Evolutionary conservation across 352 stramenopile species (phyloP).

Genomic region (Elongisporangium anandrum): DNA sequence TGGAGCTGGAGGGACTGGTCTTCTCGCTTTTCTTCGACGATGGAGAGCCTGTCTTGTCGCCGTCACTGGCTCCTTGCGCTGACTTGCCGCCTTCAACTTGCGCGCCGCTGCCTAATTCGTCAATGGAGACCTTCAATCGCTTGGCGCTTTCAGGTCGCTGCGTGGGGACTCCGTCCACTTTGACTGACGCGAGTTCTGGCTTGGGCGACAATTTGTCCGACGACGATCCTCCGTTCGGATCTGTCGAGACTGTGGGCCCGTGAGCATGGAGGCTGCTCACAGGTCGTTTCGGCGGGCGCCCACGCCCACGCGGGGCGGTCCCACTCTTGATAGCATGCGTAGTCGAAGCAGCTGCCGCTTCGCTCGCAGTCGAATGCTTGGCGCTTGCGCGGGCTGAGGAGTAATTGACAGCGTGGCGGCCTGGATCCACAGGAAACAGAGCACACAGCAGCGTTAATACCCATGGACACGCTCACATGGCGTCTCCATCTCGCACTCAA

Average conservation of each 20-base stretch:
- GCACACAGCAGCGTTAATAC: not conserved
- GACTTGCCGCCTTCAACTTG: constrained; percentile 17
- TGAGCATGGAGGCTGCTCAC: not conserved
- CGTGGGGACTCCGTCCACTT: not conserved
- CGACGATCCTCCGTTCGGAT: not conserved
- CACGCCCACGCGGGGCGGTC: not conserved
- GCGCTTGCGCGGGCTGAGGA: not conserved
- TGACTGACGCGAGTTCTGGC: not conserved
- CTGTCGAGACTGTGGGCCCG: not conserved
- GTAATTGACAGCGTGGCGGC: not conserved
- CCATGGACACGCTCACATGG: not conserved
- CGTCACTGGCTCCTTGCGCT: not conserved
- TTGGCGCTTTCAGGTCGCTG: not conserved
- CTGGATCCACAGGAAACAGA: not conserved
- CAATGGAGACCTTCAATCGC: not conserved
- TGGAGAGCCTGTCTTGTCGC: not conserved
- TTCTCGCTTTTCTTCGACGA: constrained; percentile 8
- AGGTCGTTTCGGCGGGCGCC: not conserved
- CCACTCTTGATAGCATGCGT: not conserved
- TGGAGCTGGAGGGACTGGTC: constrained; percentile 42
- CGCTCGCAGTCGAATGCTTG: not conserved
- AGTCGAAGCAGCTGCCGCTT: not conserved
- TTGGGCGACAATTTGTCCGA: not conserved
- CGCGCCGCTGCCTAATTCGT: constrained; percentile 12
- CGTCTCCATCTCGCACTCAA: not conserved